phyloP scores from a whole-genome alignment of 1,284 basidiomycete species.

The Cryptococcus sp. region DNA sequence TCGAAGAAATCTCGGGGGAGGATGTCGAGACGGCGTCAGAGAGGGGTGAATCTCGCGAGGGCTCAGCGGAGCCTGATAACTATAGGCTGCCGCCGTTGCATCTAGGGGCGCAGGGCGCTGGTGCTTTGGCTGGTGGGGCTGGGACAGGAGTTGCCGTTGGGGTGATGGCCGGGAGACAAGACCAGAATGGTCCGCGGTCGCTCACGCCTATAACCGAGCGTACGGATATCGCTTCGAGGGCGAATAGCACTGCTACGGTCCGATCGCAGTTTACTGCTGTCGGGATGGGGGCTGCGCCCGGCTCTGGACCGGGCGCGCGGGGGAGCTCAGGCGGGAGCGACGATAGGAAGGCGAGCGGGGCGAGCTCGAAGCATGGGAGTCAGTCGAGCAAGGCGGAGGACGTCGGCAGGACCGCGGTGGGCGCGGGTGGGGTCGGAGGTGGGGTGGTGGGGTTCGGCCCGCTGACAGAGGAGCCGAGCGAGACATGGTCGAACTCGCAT shows the following conservation, averaged over 20 bases:
- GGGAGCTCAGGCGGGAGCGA: background rate
- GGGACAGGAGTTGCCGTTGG: slow-evolving; percentile 8
- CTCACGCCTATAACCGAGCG: slow-evolving; percentile 57
- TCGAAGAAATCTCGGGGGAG: slow-evolving; percentile 5
- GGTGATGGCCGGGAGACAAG: background rate
- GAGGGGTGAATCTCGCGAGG: slow-evolving; percentile 17
- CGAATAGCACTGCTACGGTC: slow-evolving; percentile 31
- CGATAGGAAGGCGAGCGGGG: slow-evolving; percentile 18
- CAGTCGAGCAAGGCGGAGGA: slow-evolving; percentile 18
- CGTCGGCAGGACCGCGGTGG: background rate
- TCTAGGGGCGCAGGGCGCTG: slow-evolving; percentile 18
- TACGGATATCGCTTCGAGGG: slow-evolving; percentile 39
- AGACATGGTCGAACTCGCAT: background rate
- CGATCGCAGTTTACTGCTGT: slow-evolving; percentile 12
- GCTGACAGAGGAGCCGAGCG: slow-evolving; percentile 15
- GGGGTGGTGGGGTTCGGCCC: slow-evolving; percentile 11
- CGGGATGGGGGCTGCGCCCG: slow-evolving; percentile 1
- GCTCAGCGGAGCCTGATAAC: slow-evolving; percentile 19
- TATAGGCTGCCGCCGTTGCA: slow-evolving; percentile 42
- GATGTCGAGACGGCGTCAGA: background rate
- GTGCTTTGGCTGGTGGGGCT: background rate
- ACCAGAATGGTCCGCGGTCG: slow-evolving; percentile 34
- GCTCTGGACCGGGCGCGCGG: background rate
- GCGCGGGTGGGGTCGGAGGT: slow-evolving; percentile 7
- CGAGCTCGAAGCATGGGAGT: slow-evolving; percentile 29